Conservation (phyloP, 2,329 filamentous ascomycete species). For the Alternaria brassicicola region DNA sequence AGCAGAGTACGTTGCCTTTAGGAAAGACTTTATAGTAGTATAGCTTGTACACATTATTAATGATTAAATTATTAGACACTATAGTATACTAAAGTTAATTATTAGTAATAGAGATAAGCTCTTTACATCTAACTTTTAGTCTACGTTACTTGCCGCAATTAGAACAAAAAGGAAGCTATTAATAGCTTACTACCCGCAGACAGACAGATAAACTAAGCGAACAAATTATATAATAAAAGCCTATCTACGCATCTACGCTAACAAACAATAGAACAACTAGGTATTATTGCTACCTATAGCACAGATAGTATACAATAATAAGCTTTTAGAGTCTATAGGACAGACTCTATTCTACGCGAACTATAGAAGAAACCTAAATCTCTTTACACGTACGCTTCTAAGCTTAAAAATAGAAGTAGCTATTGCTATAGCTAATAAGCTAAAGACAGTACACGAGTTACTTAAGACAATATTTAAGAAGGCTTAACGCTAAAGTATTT, state of each 20-base stretch:
- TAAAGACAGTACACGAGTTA: neutral
- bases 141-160: neutral
- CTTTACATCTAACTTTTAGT: slow-evolving; percentile 2
- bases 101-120: slow-evolving; percentile 7
- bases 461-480: neutral
- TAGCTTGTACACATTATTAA: neutral
- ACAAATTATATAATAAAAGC: neutral
- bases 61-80: neutral
- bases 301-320: too few species aligned
- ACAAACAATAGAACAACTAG: slow-evolving; percentile 6
- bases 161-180: neutral
- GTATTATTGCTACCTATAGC: neutral
- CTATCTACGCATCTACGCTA: neutral
- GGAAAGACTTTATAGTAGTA: neutral
- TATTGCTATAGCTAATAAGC: neutral
- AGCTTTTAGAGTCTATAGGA: too few species aligned
- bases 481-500: neutral
- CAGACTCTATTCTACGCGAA: too few species aligned
- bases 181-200: slow-evolving; percentile 12
- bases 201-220: neutral
- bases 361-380: too few species aligned
- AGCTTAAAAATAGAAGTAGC: too few species aligned
- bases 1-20: neutral
- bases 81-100: neutral
- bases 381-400: too few species aligned